phyloP scores from a whole-genome alignment of 2,329 filamentous ascomycete genomes.

The Penicillium sclerotigenum region DNA sequence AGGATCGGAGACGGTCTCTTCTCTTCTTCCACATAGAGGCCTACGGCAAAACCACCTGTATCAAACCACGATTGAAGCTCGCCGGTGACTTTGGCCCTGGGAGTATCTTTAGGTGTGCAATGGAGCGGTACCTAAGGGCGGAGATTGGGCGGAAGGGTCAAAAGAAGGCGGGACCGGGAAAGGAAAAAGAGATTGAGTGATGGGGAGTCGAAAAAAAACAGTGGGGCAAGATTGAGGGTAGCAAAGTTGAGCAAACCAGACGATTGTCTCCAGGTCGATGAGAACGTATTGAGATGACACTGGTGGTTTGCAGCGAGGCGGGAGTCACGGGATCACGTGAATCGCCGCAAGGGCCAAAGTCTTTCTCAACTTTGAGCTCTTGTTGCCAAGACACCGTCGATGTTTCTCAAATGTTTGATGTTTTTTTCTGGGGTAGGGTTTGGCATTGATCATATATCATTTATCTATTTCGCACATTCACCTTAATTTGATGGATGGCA shows the following conservation, averaged over 20 bases:
- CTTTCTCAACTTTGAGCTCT: constrained; percentile 6
- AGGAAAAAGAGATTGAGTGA: neutral
- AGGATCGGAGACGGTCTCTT: constrained; percentile 44
- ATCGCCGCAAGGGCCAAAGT: constrained; percentile 9
- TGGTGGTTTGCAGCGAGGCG: constrained; percentile 43
- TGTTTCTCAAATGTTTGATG: neutral
- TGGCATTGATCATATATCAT: neutral
- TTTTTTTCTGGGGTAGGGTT: neutral
- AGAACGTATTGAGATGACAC: constrained; percentile 27
- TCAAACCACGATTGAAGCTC: constrained; percentile 17
- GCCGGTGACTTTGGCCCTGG: constrained; percentile 14
- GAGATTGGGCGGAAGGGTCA: constrained; percentile 30
- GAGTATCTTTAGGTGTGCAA: constrained; percentile 2
- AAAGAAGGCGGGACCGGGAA: constrained; percentile 13
- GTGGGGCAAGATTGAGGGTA: constrained; percentile 14
- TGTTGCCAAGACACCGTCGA: constrained; percentile 1
- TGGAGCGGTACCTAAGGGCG: constrained; percentile 26
- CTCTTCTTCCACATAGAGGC: constrained; percentile 50
- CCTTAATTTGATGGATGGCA: neutral
- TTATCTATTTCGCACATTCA: neutral
- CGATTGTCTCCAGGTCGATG: constrained; percentile 19
- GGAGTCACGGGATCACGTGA: constrained; percentile 26
- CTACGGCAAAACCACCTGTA: constrained; percentile 34
- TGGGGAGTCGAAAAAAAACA: constrained; percentile 6
- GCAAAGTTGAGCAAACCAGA: constrained; percentile 19